phyloP scores from a whole-genome alignment of 106 monocot species.

The Chionographis japonica region DNA sequence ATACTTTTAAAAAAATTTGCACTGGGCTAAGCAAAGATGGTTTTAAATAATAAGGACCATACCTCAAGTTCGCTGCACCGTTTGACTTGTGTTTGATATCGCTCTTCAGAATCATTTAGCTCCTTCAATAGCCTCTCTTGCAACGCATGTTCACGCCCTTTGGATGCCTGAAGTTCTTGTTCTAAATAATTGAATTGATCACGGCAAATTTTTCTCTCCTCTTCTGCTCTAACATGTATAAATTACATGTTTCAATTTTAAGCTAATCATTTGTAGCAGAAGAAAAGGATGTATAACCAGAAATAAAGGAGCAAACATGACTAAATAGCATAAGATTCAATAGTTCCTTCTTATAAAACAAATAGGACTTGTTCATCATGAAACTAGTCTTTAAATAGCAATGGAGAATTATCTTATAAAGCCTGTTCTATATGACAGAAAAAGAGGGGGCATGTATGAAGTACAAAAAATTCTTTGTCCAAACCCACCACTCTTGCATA shows the following conservation, averaged over 20 bases:
- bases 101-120: constrained; percentile 38
- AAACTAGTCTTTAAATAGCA: no score
- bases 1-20: no score
- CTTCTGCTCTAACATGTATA: constrained; percentile 31
- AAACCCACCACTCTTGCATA: constrained; percentile 40
- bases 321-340: no score
- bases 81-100: constrained; percentile 37
- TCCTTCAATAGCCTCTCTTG: constrained; percentile 57
- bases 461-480: not conserved
- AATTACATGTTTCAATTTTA: not conserved
- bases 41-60: not conserved
- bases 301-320: no score
- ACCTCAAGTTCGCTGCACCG: constrained; percentile 65
- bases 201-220: constrained; percentile 39
- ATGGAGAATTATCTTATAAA: no score
- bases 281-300: not conserved
- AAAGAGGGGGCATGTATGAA: no score
- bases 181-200: constrained; percentile 27
- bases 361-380: no score
- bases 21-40: not conserved
- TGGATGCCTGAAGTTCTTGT: constrained; percentile 72
- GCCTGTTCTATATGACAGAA: no score
- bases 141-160: constrained; percentile 59
- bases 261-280: not conserved
- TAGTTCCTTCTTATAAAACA: no score